Conservation (phyloP, 345 rosid species). For the Eucalyptus marginata region DNA sequence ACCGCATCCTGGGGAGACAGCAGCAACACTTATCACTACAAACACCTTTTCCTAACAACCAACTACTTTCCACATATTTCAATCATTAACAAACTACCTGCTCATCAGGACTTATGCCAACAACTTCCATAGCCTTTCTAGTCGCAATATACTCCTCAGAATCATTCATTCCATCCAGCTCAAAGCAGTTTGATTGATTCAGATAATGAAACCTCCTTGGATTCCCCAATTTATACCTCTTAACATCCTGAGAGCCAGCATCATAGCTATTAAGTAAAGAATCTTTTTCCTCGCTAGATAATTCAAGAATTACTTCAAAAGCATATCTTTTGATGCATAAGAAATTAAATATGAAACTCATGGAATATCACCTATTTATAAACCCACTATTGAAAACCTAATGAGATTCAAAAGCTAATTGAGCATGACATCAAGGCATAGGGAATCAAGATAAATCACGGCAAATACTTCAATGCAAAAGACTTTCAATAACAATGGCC, state of each 20-base stretch:
- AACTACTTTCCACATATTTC: not conserved
- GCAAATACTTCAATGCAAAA: not conserved
- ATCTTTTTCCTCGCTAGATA: not conserved
- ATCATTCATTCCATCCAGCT: slow-evolving; percentile 75
- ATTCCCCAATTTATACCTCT: slow-evolving; percentile 70
- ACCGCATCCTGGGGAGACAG: slow-evolving; percentile 54
- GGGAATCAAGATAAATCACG: not conserved
- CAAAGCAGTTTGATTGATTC: slow-evolving; percentile 80
- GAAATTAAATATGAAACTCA: not conserved
- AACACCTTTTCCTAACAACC: not conserved
- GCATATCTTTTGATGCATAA: not conserved
- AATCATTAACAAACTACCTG: slow-evolving; percentile 44
- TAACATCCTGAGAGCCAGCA: slow-evolving; percentile 36
- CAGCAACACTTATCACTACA: not conserved
- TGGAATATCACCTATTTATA: not conserved
- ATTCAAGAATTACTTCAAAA: not conserved
- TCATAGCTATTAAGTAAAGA: not conserved
- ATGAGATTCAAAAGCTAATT: not conserved
- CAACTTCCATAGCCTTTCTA: slow-evolving; percentile 90
- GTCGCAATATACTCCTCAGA: slow-evolving; percentile 69
- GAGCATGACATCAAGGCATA: not conserved
- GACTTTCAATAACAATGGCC: not conserved
- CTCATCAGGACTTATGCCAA: slow-evolving; percentile 67
- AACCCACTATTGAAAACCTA: not conserved
- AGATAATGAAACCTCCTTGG: slow-evolving; percentile 84